These are phyloP conservation scores for Hyaloscypha variabilis DNA, from an alignment of 495 filamentous ascomycete species.

Conservation along the genomic window DNA sequence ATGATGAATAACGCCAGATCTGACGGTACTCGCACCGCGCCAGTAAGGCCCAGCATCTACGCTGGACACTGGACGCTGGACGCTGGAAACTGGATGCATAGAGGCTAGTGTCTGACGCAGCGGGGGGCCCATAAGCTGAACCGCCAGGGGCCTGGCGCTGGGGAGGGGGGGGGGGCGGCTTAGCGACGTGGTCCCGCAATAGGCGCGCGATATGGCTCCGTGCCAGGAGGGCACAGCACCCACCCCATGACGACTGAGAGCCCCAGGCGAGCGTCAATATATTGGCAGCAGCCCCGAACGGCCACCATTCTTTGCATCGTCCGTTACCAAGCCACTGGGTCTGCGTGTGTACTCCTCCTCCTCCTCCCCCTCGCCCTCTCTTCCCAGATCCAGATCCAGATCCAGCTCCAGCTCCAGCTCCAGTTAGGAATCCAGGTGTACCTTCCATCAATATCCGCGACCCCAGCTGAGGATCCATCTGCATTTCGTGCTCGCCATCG, in stretches of 20 bases:
- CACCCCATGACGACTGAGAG: constrained; percentile 27
- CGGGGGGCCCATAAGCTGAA: constrained; percentile 9
- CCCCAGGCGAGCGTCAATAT: constrained; percentile 29
- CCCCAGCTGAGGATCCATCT: neutral
- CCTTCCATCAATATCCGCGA: neutral
- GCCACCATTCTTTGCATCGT: constrained; percentile 21
- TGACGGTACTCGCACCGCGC: no score
- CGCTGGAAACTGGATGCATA: neutral
- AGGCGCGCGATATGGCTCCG: constrained; percentile 25
- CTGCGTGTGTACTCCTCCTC: constrained; percentile 6
- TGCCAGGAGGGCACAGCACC: constrained; percentile 16
- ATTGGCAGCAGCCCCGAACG: constrained; percentile 30
- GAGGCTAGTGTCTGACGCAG: constrained; percentile 6
- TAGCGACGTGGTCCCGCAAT: constrained; percentile 29
- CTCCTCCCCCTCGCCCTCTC: neutral
- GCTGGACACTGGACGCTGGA: no score
- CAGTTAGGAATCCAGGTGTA: neutral
- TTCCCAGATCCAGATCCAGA: neutral
- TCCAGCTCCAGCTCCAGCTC: neutral
- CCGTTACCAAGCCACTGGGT: constrained; percentile 31
- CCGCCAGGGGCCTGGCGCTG: constrained; percentile 5
- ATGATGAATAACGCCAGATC: no score
- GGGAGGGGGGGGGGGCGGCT: no score
- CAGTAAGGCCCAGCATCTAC: no score
- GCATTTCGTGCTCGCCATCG: neutral